Evolutionary conservation across 1,139 yeast species (phyloP).

Genomic region (Dujonia santamariae): DNA sequence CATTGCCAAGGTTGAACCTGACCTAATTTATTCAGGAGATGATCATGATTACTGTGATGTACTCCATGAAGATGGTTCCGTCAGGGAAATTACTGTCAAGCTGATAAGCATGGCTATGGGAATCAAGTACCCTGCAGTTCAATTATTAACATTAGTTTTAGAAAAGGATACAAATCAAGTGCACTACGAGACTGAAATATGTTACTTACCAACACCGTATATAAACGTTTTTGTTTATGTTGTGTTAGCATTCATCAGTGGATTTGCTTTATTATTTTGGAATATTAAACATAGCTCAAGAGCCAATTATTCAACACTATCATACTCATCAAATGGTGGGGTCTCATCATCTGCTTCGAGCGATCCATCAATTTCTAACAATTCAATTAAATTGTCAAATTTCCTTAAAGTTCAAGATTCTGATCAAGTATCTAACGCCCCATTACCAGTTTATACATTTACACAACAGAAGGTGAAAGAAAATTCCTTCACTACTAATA

Average conservation of each 20-base stretch:
- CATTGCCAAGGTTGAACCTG: constrained; percentile 34
- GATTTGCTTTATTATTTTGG: constrained; percentile 26
- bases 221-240: constrained; percentile 38
- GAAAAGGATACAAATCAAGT: constrained; percentile 13
- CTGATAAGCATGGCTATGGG: constrained; percentile 65
- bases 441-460: constrained; percentile 15
- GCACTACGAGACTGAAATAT: constrained; percentile 37
- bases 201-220: constrained; percentile 51
- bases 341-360: neutral
- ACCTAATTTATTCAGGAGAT: constrained; percentile 46
- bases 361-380: neutral
- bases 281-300: constrained; percentile 29
- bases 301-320: constrained; percentile 9
- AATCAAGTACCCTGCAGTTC: constrained; percentile 51
- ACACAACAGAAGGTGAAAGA: constrained; percentile 4
- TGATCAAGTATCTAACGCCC: constrained; percentile 6
- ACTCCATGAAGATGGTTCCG: constrained; percentile 22
- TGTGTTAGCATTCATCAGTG: constrained; percentile 33
- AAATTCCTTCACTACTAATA: neutral
- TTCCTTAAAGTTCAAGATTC: constrained; percentile 24
- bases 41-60: constrained; percentile 58
- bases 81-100: constrained; percentile 50
- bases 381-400: constrained; percentile 19
- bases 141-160: constrained; percentile 30
- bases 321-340: neutral